Percentiles rank a stretch among this genome's conserved stretches.
Evolutionary conservation across 1,139 yeast species (phyloP).

Genomic region (Sugiyamaella xylanicola): DNA sequence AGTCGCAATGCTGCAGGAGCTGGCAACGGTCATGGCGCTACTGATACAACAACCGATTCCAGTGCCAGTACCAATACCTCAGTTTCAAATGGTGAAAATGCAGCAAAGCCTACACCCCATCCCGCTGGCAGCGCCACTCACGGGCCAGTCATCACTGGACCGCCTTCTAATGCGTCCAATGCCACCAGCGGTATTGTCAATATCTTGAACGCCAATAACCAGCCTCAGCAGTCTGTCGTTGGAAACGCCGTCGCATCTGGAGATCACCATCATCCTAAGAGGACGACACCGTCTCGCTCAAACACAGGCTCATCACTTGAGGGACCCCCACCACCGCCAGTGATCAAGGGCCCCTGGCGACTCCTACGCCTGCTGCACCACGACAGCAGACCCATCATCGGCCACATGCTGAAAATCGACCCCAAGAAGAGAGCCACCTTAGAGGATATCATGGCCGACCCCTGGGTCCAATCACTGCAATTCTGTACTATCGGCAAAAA

Average conservation of each 20-base stretch:
- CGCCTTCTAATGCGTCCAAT: background rate
- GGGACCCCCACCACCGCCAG: slow-evolving; percentile 28
- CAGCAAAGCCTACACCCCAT: background rate
- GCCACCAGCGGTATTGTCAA: slow-evolving; percentile 15
- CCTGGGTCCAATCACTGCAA: slow-evolving; percentile 68
- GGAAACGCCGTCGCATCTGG: slow-evolving; percentile 18
- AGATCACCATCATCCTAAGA: background rate
- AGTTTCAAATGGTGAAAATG: background rate
- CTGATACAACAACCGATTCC: background rate
- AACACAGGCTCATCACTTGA: slow-evolving; percentile 13
- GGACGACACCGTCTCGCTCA: background rate
- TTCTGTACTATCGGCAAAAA: slow-evolving; percentile 47
- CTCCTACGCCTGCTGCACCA: slow-evolving; percentile 83
- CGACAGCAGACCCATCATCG: slow-evolving; percentile 77
- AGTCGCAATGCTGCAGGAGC: background rate
- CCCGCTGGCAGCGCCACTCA: slow-evolving; percentile 6
- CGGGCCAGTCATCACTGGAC: slow-evolving; percentile 3
- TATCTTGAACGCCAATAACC: slow-evolving; percentile 14
- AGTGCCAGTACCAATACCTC: background rate
- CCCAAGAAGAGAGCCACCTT: slow-evolving; percentile 70
- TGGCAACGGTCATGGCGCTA: no score
- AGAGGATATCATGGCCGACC: slow-evolving; percentile 65
- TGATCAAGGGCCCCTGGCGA: slow-evolving; percentile 78
- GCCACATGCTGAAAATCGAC: slow-evolving; percentile 70
- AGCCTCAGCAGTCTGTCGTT: slow-evolving; percentile 12